Base-by-base conservation (phyloP, 345 rosid species). In the Acer campestre region DNA sequence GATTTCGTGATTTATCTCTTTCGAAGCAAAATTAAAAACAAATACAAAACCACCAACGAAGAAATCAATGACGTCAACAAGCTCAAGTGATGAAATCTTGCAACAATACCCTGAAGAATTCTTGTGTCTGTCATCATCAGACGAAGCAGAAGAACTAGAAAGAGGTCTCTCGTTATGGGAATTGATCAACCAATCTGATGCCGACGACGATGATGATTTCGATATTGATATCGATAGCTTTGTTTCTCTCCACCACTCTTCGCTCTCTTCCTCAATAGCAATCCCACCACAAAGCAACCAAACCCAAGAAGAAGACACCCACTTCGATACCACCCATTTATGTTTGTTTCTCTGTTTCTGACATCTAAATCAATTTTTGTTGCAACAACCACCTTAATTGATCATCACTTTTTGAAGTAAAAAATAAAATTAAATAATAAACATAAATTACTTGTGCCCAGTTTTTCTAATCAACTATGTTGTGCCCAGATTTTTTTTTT, bases 121-220 rank as follows among this genome's bases (percentile, higher is more conserved):
- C 61, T 46, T 63, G 68, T 48, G 27, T 44, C 61, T 74, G 56
- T 23, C 59, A 31, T 77, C 35, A 31, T 42, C 46, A 42, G 46
- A 42, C 1, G 67, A 8, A 13, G 61, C 17, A 10, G 31, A 4
- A 17, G 76, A 65, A 62, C 80, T 68, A 67, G 75, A 17, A 2
- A 67, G 22, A 27, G 85, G 78, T 69, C 61, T 77, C 6, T 80
- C 84, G 0, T 68, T 65, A 70, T 87, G 90, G 90, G 90, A 87
- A 80, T 73, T 87, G 68, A 44, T 87, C 22, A 74, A 81, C 67
- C 61, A 51, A 35, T 81, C 83, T 8, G 86, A 85, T 63, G 81
- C 84, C 6, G 85, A 79, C 13, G 67, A 81, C 0, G 89, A 82
- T 27, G 56, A 62, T 48, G 53, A 61, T 61, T 1, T 1, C 56